These are phyloP conservation scores for Inga laurina DNA, from an alignment of 306 rosid genomes.

Conservation along the genomic window DNA sequence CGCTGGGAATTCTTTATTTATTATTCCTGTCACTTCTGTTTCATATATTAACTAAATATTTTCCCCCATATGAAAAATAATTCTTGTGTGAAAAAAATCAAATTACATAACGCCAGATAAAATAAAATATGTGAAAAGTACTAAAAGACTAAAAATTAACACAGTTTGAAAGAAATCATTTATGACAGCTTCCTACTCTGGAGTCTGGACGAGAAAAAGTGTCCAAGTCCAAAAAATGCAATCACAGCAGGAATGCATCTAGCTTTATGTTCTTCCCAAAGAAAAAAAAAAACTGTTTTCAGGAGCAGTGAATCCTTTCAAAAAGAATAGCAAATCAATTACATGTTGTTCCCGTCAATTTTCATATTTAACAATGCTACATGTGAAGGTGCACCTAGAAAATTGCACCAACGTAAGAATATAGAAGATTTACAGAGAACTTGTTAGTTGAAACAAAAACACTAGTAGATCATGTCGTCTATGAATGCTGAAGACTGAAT, in stretches of 20 bases:
- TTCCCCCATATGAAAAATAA: too few relatives aligned
- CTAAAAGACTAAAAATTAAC: not conserved
- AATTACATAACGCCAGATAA: too few relatives aligned
- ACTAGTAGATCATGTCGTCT: conserved; percentile 47
- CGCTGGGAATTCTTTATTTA: too few relatives aligned
- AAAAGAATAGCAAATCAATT: conserved; percentile 35
- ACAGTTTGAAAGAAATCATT: not conserved
- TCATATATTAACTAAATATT: too few relatives aligned
- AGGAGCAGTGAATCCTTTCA: not conserved
- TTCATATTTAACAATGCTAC: conserved; percentile 37
- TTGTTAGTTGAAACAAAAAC: conserved; percentile 31
- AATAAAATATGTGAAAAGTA: too few relatives aligned
- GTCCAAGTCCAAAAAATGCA: not conserved
- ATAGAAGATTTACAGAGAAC: conserved; percentile 57
- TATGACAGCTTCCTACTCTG: not conserved
- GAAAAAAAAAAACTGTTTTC: conserved; percentile 7
- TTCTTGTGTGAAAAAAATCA: too few relatives aligned
- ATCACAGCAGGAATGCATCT: conserved; percentile 3
- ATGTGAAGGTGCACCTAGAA: conserved; percentile 70
- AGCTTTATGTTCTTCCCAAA: not conserved
- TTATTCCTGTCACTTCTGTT: too few relatives aligned
- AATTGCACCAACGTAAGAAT: conserved; percentile 75
- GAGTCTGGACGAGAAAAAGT: not conserved
- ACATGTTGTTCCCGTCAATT: conserved; percentile 28
- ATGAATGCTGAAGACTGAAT: conserved; percentile 73